These are phyloP conservation scores for Hanseniaspora osmophila DNA, from an alignment of 805 yeast species.

Conservation along the genomic window DNA sequence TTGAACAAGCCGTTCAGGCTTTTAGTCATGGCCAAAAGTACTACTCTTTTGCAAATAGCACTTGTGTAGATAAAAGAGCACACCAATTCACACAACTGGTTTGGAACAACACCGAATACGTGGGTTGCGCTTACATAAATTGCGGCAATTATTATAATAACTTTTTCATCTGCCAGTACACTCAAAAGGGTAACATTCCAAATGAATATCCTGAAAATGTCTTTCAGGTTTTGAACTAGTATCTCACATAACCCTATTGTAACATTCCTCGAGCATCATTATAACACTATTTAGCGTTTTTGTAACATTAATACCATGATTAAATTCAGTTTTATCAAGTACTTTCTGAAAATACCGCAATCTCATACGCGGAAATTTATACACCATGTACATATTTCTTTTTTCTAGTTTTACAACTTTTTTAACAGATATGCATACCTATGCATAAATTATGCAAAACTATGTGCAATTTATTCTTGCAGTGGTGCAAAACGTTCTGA, in stretches of 20 bases:
- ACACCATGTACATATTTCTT: too few species aligned
- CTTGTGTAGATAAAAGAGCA: neutral
- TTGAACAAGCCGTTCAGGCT: slow-evolving; percentile 2
- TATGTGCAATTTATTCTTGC: too few species aligned
- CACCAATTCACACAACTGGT: slow-evolving; percentile 3
- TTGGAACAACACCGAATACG: slow-evolving; percentile 1
- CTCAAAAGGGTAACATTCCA: neutral
- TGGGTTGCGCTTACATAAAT: neutral
- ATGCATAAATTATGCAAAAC: too few species aligned
- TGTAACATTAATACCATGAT: too few species aligned
- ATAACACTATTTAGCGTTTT: neutral
- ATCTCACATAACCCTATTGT: neutral
- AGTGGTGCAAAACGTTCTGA: too few species aligned
- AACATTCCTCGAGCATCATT: neutral
- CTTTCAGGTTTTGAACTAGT: neutral
- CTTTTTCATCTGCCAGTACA: neutral
- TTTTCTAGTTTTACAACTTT: too few species aligned
- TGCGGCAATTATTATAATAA: neutral
- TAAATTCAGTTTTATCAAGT: too few species aligned
- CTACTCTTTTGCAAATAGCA: neutral
- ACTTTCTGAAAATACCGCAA: too few species aligned
- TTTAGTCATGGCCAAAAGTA: slow-evolving; percentile 1
- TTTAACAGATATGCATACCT: too few species aligned
- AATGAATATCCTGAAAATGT: neutral
- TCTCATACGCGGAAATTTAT: too few species aligned